Conservation (phyloP, 1,139 yeast species). For the Taphrina confusa region DNA sequence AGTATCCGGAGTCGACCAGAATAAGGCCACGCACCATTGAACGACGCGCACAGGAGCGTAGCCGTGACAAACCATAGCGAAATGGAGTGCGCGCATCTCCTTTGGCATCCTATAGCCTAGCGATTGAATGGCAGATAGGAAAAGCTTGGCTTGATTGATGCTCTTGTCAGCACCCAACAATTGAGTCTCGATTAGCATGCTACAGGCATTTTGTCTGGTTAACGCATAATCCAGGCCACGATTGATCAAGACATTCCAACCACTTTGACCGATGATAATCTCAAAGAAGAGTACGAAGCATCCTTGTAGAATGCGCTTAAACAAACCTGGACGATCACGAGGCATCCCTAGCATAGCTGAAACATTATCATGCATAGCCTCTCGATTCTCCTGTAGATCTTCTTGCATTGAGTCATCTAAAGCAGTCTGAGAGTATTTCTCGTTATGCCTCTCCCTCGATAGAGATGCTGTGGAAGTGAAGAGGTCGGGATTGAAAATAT, state of each 20-base stretch:
- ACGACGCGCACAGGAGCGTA: conserved; percentile 4
- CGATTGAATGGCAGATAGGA: conserved; percentile 29
- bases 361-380: conserved; percentile 12
- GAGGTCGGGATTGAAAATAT: conserved; percentile 14
- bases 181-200: conserved; percentile 42
- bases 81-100: conserved; percentile 23
- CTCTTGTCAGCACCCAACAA: conserved; percentile 43
- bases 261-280: conserved; percentile 16
- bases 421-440: conserved; percentile 4
- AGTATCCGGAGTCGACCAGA: background rate
- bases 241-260: conserved; percentile 17
- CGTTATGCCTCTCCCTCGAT: background rate
- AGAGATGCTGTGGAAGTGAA: background rate
- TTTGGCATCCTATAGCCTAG: conserved; percentile 16
- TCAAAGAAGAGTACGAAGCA: conserved; percentile 11
- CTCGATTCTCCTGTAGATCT: conserved; percentile 21
- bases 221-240: conserved; percentile 34
- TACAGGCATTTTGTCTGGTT: conserved; percentile 39
- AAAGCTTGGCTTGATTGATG: conserved; percentile 38
- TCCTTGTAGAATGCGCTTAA: conserved; percentile 21
- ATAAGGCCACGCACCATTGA: conserved; percentile 7
- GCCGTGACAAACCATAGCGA: conserved; percentile 25
- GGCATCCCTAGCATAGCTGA: conserved; percentile 24
- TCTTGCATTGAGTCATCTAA: conserved; percentile 12
- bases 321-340: conserved; percentile 13